Evolutionary conservation across 2,329 filamentous ascomycete species (phyloP).

Genomic region (Celoporthe dispersa): DNA sequence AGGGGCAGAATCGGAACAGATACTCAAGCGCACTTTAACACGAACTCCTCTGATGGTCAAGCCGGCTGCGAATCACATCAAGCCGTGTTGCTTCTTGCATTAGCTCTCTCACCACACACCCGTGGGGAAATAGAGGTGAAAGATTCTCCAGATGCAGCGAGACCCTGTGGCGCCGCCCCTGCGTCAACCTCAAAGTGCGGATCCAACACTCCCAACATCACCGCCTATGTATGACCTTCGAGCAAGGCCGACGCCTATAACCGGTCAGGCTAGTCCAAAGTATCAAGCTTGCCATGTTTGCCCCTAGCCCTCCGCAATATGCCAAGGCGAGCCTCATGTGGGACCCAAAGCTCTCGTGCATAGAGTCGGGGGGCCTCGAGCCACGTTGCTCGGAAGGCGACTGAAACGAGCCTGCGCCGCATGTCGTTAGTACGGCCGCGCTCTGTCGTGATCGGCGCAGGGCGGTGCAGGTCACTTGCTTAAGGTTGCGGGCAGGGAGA

Average conservation of each 20-base stretch:
- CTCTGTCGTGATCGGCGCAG: background rate
- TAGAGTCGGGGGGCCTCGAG: background rate
- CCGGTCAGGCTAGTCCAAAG: background rate
- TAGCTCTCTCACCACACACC: background rate
- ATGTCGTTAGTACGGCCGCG: slow-evolving; percentile 5
- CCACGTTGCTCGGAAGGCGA: background rate
- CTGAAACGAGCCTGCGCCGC: slow-evolving; percentile 14
- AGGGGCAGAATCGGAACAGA: background rate
- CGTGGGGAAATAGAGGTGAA: background rate
- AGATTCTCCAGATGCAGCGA: background rate
- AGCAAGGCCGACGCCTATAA: too few species aligned
- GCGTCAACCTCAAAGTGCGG: background rate
- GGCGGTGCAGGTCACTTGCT: background rate
- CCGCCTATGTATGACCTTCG: background rate
- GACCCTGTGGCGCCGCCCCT: background rate
- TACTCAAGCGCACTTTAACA: background rate
- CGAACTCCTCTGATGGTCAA: background rate
- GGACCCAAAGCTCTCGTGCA: background rate
- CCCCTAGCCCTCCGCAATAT: background rate
- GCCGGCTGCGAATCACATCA: background rate
- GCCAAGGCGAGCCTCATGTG: background rate
- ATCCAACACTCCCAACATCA: background rate
- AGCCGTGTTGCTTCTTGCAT: background rate
- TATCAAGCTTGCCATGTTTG: background rate
- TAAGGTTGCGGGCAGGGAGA: background rate